Percentiles rank a stretch among this genome's conserved stretches.
These are phyloP conservation scores for Penicillium egyptiacum DNA, from an alignment of 495 filamentous ascomycete genomes.

Conservation along the genomic window DNA sequence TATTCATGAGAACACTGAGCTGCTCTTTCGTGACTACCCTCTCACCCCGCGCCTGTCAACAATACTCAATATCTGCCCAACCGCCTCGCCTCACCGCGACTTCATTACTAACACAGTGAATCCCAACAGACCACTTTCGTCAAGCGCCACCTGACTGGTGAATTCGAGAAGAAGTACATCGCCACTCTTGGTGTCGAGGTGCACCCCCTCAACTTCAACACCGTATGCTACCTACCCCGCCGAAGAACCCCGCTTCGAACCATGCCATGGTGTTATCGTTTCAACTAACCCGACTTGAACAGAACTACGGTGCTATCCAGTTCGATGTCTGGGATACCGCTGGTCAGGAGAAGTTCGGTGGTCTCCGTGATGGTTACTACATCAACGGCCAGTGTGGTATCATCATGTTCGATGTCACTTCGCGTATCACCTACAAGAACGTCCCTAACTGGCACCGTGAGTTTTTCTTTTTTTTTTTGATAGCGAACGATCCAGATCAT, in stretches of 20 bases:
- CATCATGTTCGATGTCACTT: constrained; percentile 99
- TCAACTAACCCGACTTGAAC: constrained; percentile 41
- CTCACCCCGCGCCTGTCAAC: constrained; percentile 36
- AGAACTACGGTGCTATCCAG: constrained; percentile 96
- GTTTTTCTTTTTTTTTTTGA: constrained; percentile 27
- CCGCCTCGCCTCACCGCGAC: constrained; percentile 21
- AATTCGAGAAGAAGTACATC: constrained; percentile 99
- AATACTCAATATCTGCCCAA: constrained; percentile 33
- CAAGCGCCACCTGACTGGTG: constrained; percentile 98
- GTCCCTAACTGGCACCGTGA: constrained; percentile 99
- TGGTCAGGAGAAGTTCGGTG: constrained; percentile 99
- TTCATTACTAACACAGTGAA: constrained; percentile 34
- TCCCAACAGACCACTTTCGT: constrained; percentile 92
- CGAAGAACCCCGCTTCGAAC: constrained; percentile 33
- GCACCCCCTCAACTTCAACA: constrained; percentile 90
- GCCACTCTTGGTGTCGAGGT: constrained; percentile 99
- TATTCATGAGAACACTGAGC: constrained; percentile 8
- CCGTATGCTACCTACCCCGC: constrained; percentile 73
- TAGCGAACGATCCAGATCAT: neutral
- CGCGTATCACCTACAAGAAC: constrained; percentile 99
- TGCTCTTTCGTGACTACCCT: constrained; percentile 10
- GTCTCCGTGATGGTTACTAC: constrained; percentile 99
- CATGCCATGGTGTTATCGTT: constrained; percentile 14
- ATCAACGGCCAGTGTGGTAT: constrained; percentile 99
- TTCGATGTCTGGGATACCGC: constrained; percentile 99